Evolutionary conservation across 345 rosid species (phyloP), one percentile per base, ranked within the genome.

Genomic region (Populus tremula): DNA sequence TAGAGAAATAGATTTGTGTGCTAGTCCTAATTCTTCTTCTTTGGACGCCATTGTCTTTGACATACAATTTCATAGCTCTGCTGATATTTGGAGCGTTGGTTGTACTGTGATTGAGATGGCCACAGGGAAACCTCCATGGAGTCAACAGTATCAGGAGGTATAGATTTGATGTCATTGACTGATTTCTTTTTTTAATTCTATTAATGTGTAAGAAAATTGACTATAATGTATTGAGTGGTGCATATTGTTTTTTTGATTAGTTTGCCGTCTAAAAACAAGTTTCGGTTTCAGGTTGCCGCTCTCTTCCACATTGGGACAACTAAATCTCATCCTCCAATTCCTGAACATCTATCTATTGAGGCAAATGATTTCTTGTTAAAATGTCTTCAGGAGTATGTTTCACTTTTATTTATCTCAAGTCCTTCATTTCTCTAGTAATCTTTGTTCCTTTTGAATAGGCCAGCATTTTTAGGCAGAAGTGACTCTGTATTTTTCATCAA

Each of bases 91-190:
- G 82, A 78, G 82, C 62, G 82, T 82, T 43, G 85, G 85, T 38
- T 82, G 85, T 67, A 82, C 85, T 35, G 76, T 82, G 47, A 82
- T 82, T 67, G 85, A 82, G 82, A 82, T 82, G 85, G 85, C 85
- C 14, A 78, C 82, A 7, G 82, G 82, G 41, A 82, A 82, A 50
- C 77, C 82, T 38, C 85, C 85, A 33, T 82, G 82, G 85, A 82
- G 85, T 74, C 85, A 82, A 45, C 85, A 82, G 31, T 82, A 82
- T 82, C 85, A 82, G 62, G 85, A 82, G 85, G 85, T 82, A 75
- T 17, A 64, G 23, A 35, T 31, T 72, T 71, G 75, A 41, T 80
- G 67, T 56, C 43, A 74, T 75, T 72, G 75, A 41, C 53, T 66
- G 74, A 36, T 25, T 27, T 18, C 72, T 64, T n/a, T 82, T 74